Evolutionary conservation across 2,329 filamentous ascomycete species (phyloP).

Genomic region (Neurospora crassa): DNA sequence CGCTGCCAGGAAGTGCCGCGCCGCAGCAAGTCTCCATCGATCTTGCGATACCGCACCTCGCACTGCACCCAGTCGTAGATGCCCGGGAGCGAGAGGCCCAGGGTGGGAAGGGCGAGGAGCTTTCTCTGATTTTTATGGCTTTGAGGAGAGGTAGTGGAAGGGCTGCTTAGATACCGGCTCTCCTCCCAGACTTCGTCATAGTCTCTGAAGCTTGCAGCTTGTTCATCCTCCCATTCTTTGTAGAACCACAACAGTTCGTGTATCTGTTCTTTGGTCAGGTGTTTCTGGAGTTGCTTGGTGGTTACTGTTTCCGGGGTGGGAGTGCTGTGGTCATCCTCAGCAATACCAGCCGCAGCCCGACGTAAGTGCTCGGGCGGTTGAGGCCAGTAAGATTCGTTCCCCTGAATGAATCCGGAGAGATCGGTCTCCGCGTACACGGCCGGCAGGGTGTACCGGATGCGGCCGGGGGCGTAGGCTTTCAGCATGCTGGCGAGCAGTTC

Average conservation of each 20-base stretch:
- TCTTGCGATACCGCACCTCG: slow-evolving; percentile 40
- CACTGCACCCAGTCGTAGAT: slow-evolving; percentile 39
- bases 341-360: neutral
- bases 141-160: neutral
- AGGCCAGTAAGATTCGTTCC: slow-evolving; percentile 8
- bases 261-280: neutral
- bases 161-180: neutral
- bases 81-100: slow-evolving; percentile 37
- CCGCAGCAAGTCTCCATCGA: slow-evolving; percentile 32
- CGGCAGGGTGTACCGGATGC: slow-evolving; percentile 45
- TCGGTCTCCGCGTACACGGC: slow-evolving; percentile 40
- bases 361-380: neutral
- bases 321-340: neutral
- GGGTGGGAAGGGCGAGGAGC: slow-evolving; percentile 43
- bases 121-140: slow-evolving; percentile 13
- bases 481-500: slow-evolving; percentile 31
- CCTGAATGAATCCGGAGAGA: slow-evolving; percentile 15
- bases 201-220: neutral
- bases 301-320: neutral
- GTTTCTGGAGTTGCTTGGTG: neutral
- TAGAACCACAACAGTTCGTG: neutral
- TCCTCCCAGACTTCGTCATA: neutral
- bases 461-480: slow-evolving; percentile 41
- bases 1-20: neutral
- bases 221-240: neutral